Evolutionary conservation across 345 rosid species (phyloP).

Genomic region (Eutrema heterophyllum): DNA sequence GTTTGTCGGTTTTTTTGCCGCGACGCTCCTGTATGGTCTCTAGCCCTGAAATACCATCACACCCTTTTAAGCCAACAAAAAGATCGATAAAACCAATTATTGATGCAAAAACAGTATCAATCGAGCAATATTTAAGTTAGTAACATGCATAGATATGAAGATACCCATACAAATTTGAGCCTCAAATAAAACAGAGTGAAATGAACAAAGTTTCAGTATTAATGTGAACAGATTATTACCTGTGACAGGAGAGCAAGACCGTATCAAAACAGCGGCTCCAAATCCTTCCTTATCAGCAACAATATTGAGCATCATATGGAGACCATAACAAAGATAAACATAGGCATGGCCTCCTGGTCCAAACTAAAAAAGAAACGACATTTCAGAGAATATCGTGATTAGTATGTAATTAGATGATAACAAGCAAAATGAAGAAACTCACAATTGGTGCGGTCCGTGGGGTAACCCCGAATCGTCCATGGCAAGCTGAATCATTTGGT

Average conservation of each 20-base stretch:
- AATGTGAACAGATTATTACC: slow-evolving; percentile 43
- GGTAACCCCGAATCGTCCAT: slow-evolving; percentile 78
- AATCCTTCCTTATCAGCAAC: slow-evolving; percentile 88
- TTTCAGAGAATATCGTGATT: background rate
- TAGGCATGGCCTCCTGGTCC: slow-evolving; percentile 93
- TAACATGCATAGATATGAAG: background rate
- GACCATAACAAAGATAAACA: slow-evolving; percentile 94
- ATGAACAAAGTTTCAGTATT: background rate
- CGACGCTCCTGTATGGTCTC: slow-evolving; percentile 88
- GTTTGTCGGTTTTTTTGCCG: slow-evolving; percentile 69
- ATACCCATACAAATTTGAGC: background rate
- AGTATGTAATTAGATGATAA: background rate
- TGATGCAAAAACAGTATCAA: background rate
- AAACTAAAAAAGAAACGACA: slow-evolving; percentile 45
- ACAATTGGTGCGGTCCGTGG: slow-evolving; percentile 85
- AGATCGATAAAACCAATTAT: background rate
- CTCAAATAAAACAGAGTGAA: background rate
- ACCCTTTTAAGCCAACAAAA: background rate
- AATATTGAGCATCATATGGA: slow-evolving; percentile 86
- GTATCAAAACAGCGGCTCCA: slow-evolving; percentile 86
- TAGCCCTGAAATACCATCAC: slow-evolving; percentile 50
- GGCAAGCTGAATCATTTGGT: slow-evolving; percentile 93
- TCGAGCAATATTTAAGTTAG: background rate
- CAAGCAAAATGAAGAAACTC: slow-evolving; percentile 27
- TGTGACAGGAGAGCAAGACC: slow-evolving; percentile 76